Conservation (phyloP, 2,329 filamentous ascomycete species). For the Chalara sp. region DNA sequence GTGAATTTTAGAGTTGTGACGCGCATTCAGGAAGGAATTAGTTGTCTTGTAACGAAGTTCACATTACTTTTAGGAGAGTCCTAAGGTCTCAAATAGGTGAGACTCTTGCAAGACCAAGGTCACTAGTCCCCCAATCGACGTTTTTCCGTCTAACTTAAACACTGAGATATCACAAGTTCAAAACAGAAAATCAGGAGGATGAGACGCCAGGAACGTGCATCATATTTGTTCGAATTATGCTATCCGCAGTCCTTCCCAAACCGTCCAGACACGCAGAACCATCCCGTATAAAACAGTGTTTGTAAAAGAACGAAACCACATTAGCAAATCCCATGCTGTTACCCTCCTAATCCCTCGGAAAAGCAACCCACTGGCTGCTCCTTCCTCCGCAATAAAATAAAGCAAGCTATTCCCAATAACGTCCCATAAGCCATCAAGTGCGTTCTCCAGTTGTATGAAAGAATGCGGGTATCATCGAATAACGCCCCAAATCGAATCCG, state of each 20-base stretch:
- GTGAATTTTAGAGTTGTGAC: too few relatives aligned
- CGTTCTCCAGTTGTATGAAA: constrained; percentile 18
- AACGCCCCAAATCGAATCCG: constrained; percentile 23
- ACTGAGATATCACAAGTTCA: too few relatives aligned
- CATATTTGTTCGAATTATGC: background rate
- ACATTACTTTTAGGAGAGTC: too few relatives aligned
- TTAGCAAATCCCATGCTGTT: background rate
- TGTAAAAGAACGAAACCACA: background rate
- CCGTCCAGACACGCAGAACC: background rate
- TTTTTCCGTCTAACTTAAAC: too few relatives aligned
- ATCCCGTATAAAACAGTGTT: background rate
- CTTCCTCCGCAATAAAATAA: constrained; percentile 7
- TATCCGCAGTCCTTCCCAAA: background rate
- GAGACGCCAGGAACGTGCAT: too few relatives aligned
- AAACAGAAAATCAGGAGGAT: too few relatives aligned
- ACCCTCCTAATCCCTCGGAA: background rate
- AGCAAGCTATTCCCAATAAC: constrained; percentile 10
- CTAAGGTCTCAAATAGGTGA: too few relatives aligned
- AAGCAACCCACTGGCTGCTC: background rate
- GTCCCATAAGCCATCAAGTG: constrained; percentile 19
- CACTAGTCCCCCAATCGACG: too few relatives aligned
- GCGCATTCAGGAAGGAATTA: too few relatives aligned
- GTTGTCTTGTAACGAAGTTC: too few relatives aligned
- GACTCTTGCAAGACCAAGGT: too few relatives aligned
- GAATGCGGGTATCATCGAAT: constrained; percentile 30